Evolutionary conservation across 1,139 yeast species (phyloP), one percentile per base, ranked within the genome.

Genomic region (Pichia sp.): DNA sequence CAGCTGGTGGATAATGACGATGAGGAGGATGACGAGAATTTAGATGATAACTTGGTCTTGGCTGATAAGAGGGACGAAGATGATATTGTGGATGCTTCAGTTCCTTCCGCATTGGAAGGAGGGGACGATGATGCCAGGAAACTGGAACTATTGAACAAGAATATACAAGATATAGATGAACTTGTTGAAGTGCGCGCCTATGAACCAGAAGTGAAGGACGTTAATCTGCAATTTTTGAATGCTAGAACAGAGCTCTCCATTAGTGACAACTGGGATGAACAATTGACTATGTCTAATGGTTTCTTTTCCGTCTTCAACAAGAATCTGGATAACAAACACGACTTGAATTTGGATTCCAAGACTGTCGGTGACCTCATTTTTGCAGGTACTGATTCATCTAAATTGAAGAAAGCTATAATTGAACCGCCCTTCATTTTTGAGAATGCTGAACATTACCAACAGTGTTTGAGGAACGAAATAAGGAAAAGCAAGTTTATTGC

Each of bases 211-310:
- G 58, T 68, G 13, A 59, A 59, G 19, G 69, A 62, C 23, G 50
- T 60, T 3, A 74, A 77, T 62, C 56, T 69, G 45, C 58, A 56
- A 15, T 54, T 61, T 4, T 43, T 71, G 32, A 66, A 62, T 38
- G 55, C 55, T 5, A 62, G 61, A 19, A 62, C 67, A 4, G 59
- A 64, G 27, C 60, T 75, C 27, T 71, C 77, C 1, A 63, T 67
- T 0, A 66, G 83, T 2, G 65, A 66, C 28, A 70, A 77, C 47
- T 82, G 91, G 88, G 63, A 72, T 19, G 66, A 70, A 12, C 88
- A 80, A 49, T 56, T 81, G 33, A 72, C 69, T 38, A 52, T 80
- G 24, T 71, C 85, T 0, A 69, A 74, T 34, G 72, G 71, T 24
- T 55, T 69, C 28, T 64, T 67, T 37, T 78, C 88, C 1, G 65